phyloP scores from a whole-genome alignment of 768 basidiomycete species.

The Boletus tylopilopsis region DNA sequence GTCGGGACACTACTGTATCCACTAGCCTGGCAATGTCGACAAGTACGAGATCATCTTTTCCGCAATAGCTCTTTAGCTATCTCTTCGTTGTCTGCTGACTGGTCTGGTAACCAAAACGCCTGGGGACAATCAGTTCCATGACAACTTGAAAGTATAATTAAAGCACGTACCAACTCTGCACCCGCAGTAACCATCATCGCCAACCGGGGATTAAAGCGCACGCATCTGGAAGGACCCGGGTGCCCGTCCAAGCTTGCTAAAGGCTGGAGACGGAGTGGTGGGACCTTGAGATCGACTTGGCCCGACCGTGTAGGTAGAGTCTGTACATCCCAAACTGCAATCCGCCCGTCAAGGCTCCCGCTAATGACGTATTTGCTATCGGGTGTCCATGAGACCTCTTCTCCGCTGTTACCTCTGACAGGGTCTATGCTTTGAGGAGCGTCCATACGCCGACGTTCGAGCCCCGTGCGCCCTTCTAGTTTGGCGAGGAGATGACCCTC shows the following conservation, averaged over 20 bases:
- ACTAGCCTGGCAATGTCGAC: neutral
- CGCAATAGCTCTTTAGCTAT: slow-evolving; percentile 66
- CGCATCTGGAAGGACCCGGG: slow-evolving; percentile 78
- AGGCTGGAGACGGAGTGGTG: slow-evolving; percentile 50
- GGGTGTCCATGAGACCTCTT: slow-evolving; percentile 92
- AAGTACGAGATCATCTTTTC: slow-evolving; percentile 34
- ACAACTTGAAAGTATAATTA: neutral
- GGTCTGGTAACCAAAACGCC: slow-evolving; percentile 70
- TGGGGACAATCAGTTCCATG: slow-evolving; percentile 26
- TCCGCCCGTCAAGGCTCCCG: slow-evolving; percentile 80
- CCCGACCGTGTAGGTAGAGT: slow-evolving; percentile 51
- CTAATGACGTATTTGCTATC: slow-evolving; percentile 89
- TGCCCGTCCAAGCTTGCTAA: slow-evolving; percentile 66
- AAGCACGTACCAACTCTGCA: slow-evolving; percentile 68
- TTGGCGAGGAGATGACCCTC: slow-evolving; percentile 81
- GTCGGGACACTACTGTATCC: neutral
- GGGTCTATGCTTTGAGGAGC: slow-evolving; percentile 60
- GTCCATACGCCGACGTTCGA: slow-evolving; percentile 62
- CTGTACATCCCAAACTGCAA: slow-evolving; percentile 86
- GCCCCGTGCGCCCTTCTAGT: slow-evolving; percentile 77
- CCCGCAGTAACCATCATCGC: slow-evolving; percentile 89
- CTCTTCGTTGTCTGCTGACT: slow-evolving; percentile 63
- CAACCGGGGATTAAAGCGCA: slow-evolving; percentile 84
- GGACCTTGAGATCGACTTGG: slow-evolving; percentile 50
- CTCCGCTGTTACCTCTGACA: slow-evolving; percentile 78